Conservation (phyloP, 129 eudicot species). For the Kitagawia praeruptora region DNA sequence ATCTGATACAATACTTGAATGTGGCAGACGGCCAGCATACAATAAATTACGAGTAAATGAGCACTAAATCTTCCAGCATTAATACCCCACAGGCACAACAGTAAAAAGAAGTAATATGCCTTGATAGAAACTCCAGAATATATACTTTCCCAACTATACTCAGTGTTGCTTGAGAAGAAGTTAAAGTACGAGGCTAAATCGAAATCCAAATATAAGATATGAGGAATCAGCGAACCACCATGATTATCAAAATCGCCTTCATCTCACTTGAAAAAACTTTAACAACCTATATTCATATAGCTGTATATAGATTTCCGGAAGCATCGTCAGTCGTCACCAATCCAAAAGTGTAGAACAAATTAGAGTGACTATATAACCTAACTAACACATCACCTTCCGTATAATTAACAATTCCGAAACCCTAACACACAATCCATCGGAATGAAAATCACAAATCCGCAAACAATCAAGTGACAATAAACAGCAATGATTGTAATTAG, state of each 20-base stretch:
- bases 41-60: not conserved
- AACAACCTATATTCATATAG: not conserved
- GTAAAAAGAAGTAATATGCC: not conserved
- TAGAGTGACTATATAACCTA: not conserved
- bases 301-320: too few relatives aligned
- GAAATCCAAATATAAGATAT: not conserved
- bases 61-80: not conserved
- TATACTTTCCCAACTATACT: not conserved
- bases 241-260: too few relatives aligned
- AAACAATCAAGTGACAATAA: not conserved
- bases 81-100: not conserved
- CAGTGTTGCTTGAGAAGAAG: not conserved
- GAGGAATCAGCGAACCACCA: too few relatives aligned
- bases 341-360: not conserved
- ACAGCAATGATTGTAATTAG: not conserved
- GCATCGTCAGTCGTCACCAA: not conserved
- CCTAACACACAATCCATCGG: not conserved
- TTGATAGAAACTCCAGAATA: not conserved
- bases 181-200: not conserved
- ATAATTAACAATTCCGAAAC: not conserved
- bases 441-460: not conserved
- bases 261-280: not conserved
- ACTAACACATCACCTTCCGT: not conserved
- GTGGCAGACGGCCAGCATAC: too few relatives aligned
- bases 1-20: not conserved